Base-by-base conservation (phyloP, 1,284 basidiomycete species). In the Malassezia psittaci region DNA sequence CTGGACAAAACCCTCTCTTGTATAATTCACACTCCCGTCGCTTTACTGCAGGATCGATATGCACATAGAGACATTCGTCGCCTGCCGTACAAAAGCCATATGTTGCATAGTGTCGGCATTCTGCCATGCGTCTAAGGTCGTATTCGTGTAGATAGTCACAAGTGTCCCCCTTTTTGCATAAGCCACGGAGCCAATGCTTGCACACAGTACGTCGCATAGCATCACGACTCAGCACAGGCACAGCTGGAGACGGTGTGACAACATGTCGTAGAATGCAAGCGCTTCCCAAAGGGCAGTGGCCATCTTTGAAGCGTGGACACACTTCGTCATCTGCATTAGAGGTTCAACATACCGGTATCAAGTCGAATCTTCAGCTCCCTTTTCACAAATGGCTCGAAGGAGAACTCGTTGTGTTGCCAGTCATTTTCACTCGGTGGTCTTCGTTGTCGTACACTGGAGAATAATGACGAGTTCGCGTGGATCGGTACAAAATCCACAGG, bases 111-210 rank as follows among this genome's bases (percentile, higher is more conserved):
- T 91, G 96, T 82, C 91, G 89, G 75, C 94, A 98, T 75, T 96
- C 89, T n/a, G 94, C 94, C 89, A 98, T 98, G 55, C 89, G 86
- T 63, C 93, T 80, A 57, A 98, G 81, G 75, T 98, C 96, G 79
- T 96, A 98, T 78, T 98, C 94, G 77, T 99, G 94, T 73, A 98
- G 81, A 77, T 98, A 98, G 78, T 98, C 94, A 79, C 94, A 99
- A 41, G 86, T 85, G 74, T 94, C 88, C 54, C 90, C 93, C 77
- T 98, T 98, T 79, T 98, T 98, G 79, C 94, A 98, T 39, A 98
- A 80, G 29, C 94, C 94, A 59, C 94, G 83, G 34, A 99, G 83
- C 88, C 93, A 99, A 78, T 98, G 94, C 79, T 98, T 98, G 79
- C 94, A 99, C n/a, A 99, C 76, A 15, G 77, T 78, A 33, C 74